phyloP scores from a whole-genome alignment of 129 eudicot genomes.

The Smallanthus sonchifolius region DNA sequence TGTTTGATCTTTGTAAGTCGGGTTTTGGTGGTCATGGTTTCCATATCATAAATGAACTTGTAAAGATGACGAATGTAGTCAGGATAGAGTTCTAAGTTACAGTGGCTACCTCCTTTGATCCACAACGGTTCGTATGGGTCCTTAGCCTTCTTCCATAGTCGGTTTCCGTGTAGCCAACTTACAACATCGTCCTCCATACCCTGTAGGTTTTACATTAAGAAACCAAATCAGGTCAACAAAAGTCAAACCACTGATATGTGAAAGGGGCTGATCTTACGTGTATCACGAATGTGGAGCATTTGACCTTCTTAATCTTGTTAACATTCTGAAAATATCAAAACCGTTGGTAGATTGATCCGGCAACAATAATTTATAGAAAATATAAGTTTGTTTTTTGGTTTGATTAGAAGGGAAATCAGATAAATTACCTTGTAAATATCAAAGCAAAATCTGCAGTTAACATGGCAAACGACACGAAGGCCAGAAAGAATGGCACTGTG shows the following conservation, averaged over 20 bases:
- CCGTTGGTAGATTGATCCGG: slow-evolving; percentile 8
- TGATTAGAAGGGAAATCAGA: neutral
- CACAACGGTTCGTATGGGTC: slow-evolving; percentile 96
- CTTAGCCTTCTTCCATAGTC: slow-evolving; percentile 71
- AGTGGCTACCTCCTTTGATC: slow-evolving; percentile 95
- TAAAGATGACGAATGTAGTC: slow-evolving; percentile 91
- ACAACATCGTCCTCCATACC: slow-evolving; percentile 96
- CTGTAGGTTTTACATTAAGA: slow-evolving; percentile 32
- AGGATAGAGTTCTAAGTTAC: slow-evolving; percentile 90
- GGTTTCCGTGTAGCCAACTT: slow-evolving; percentile 76
- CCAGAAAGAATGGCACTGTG: slow-evolving; percentile 97
- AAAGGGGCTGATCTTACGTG: slow-evolving; percentile 56
- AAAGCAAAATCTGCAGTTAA: slow-evolving; percentile 66
- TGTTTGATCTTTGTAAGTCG: slow-evolving; percentile 68
- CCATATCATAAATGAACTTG: slow-evolving; percentile 76
- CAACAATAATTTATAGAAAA: neutral
- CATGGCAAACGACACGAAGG: slow-evolving; percentile 90
- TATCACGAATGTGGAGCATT: slow-evolving; percentile 78
- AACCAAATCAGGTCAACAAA: neutral
- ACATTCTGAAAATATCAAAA: slow-evolving; percentile 58
- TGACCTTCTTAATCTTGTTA: slow-evolving; percentile 80
- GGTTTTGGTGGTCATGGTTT: slow-evolving; percentile 62
- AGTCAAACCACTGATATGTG: neutral
- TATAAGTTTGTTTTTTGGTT: neutral
- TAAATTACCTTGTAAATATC: slow-evolving; percentile 70